A percentile compares a stretch with the other conserved stretches of the same genome.
Evolutionary conservation across 139 green algal species (phyloP).

Genomic region (Closterium sp.): DNA sequence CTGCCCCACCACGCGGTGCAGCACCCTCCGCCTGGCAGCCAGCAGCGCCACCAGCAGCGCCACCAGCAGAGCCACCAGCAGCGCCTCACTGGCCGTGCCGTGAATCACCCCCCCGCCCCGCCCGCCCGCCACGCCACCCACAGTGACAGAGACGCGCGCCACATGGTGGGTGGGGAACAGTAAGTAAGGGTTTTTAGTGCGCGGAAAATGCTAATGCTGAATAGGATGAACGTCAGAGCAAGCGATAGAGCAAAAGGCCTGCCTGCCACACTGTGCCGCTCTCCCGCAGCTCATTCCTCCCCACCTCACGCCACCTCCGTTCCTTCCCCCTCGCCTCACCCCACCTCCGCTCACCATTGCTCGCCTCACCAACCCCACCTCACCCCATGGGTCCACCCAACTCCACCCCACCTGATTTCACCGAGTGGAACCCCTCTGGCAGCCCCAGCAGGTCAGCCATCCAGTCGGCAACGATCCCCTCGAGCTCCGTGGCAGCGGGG

Average conservation of each 20-base stretch:
- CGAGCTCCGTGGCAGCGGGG: not conserved
- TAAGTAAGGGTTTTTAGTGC: no score
- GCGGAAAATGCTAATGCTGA: no score
- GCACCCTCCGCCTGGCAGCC: slow-evolving; percentile 53
- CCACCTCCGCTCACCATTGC: no score
- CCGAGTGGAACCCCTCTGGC: not conserved
- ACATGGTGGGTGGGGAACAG: no score
- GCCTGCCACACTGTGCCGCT: no score
- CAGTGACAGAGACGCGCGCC: not conserved
- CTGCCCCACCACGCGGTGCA: not conserved
- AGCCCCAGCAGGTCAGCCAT: not conserved
- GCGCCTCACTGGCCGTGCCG: slow-evolving; percentile 56
- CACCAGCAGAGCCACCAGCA: slow-evolving; percentile 76
- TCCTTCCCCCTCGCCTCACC: no score
- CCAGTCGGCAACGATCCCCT: not conserved
- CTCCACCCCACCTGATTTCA: not conserved
- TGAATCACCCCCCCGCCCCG: slow-evolving; percentile 71
- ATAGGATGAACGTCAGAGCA: no score
- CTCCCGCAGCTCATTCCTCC: no score
- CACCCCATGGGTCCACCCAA: not conserved
- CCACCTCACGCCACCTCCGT: no score
- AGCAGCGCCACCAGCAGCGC: slow-evolving; percentile 75
- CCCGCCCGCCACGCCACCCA: slow-evolving; percentile 1
- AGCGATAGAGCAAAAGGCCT: no score
- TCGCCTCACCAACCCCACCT: no score